Evolutionary conservation across 768 basidiomycete genomes (phyloP), one percentile per base, ranked within the genome.

Genomic region (Chiua virens): DNA sequence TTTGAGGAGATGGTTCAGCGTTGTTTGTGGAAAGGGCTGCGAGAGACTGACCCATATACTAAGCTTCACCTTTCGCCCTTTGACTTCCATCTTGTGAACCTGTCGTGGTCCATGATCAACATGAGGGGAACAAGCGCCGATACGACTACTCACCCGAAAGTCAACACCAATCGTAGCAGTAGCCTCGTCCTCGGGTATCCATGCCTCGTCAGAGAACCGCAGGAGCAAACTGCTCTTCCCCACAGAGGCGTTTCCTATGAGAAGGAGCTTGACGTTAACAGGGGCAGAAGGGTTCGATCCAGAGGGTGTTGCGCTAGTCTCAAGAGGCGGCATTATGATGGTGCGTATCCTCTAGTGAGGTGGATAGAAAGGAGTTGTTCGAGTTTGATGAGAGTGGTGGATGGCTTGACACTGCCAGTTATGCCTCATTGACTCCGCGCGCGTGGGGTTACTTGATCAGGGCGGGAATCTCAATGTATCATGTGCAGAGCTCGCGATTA

Each of bases 131-230:
- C 5, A 37, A 22, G 23, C 18, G 27, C 22, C 14, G 6, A 5
- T 5, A 21, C 8, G 11, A 13, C 18, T 22, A 73, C 86, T 70
- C 70, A 88, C 89, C 57, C 89, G 75, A 71, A 91, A 92, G 67
- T 92, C 89, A 2, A 92, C 89, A 9, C 89, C 85, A 61, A 89
- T 91, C 22, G 89, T 92, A 25, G 89, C 87, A 55, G 83, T 89
- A 42, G 85, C 83, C 70, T 94, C 92, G 64, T 95, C 93, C 66
- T 92, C 89, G 8, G 90, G 86, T 18, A 98, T 73, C 87, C 94
- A 98, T 61, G 92, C 89, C 71, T 96, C 90, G 65, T 98, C 95
- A 3, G 94, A 94, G 75, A 98, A 98, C n/a, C 96, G 81, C 9
- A 98, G 74, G 4, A 98, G 69, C 14, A 98, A 75, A 59, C 91